Conservation (phyloP, 306 rosid genomes). For the Medicago ruthenica region DNA sequence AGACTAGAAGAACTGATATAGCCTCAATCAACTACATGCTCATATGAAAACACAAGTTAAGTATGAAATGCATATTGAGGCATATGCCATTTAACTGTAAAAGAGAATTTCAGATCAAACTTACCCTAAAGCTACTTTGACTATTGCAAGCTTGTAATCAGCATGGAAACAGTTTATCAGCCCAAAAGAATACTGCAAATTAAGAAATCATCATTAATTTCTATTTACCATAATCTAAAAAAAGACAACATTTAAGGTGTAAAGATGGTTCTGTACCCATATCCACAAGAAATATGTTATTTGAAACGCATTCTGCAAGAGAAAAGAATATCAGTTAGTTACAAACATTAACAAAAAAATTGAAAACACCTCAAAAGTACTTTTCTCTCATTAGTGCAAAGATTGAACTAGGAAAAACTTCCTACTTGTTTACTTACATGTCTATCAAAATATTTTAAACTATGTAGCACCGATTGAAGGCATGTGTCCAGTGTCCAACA, state of each 20-base stretch:
- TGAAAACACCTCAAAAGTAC: background rate
- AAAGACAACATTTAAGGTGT: constrained; percentile 14
- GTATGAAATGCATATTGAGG: background rate
- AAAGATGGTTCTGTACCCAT: constrained; percentile 66
- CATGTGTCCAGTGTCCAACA: no score
- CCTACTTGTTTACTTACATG: background rate
- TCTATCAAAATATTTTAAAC: constrained; percentile 17
- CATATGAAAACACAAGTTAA: no score
- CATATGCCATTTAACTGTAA: background rate
- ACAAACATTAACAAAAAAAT: constrained; percentile 5
- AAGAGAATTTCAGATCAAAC: constrained; percentile 32
- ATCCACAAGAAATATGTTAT: constrained; percentile 89
- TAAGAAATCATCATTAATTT: constrained; percentile 28
- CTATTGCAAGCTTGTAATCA: constrained; percentile 60
- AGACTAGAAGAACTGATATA: no score
- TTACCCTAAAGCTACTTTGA: constrained; percentile 83
- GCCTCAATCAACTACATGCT: no score
- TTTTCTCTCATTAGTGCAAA: constrained; percentile 2
- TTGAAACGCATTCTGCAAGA: constrained; percentile 93
- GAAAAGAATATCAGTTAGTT: constrained; percentile 43
- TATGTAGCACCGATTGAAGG: no score
- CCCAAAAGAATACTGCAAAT: constrained; percentile 86
- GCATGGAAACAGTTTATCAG: constrained; percentile 78
- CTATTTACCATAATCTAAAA: background rate
- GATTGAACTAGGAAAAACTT: background rate